Evolutionary conservation across 805 yeast genomes (phyloP).

Genomic region (Wickerhamomyces bovis): DNA sequence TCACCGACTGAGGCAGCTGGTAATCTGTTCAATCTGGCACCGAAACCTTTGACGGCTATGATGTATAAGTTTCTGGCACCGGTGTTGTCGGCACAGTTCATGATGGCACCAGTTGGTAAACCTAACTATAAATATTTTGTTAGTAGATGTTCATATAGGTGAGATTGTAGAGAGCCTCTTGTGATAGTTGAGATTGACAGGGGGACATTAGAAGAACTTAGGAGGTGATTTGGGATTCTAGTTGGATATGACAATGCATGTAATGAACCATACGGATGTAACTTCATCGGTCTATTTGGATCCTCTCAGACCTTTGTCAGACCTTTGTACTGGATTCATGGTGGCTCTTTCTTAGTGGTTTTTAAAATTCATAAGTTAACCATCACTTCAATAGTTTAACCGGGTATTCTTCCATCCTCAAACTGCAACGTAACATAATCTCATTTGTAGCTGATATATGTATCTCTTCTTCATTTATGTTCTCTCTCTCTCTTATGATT

Average conservation of each 20-base stretch:
- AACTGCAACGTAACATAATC: not conserved
- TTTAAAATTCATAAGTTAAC: not conserved
- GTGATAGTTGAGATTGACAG: not conserved
- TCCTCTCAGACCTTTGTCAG: too few species aligned
- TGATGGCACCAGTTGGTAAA: conserved; percentile 99
- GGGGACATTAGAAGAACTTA: not conserved
- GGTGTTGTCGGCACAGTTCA: conserved; percentile 99
- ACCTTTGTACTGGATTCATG: too few species aligned
- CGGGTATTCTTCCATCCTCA: not conserved
- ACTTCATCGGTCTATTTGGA: too few species aligned
- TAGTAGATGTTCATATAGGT: conserved; percentile 5
- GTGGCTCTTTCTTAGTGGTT: too few species aligned
- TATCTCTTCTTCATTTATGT: not conserved
- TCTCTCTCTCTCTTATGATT: not conserved
- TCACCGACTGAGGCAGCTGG: conserved; percentile 99
- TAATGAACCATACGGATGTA: too few species aligned
- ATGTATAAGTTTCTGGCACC: conserved; percentile 99
- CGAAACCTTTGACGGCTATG: conserved; percentile 97
- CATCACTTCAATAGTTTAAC: not conserved
- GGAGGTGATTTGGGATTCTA: not conserved
- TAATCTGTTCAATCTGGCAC: conserved; percentile 99
- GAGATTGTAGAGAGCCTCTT: not conserved
- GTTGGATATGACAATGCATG: too few species aligned
- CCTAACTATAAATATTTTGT: conserved; percentile 62
- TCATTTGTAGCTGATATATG: not conserved